Percentiles rank a stretch among this genome's conserved stretches.
These are phyloP conservation scores for Coelastrella sp. DNA, from an alignment of 139 green algal genomes.

Conservation along the genomic window DNA sequence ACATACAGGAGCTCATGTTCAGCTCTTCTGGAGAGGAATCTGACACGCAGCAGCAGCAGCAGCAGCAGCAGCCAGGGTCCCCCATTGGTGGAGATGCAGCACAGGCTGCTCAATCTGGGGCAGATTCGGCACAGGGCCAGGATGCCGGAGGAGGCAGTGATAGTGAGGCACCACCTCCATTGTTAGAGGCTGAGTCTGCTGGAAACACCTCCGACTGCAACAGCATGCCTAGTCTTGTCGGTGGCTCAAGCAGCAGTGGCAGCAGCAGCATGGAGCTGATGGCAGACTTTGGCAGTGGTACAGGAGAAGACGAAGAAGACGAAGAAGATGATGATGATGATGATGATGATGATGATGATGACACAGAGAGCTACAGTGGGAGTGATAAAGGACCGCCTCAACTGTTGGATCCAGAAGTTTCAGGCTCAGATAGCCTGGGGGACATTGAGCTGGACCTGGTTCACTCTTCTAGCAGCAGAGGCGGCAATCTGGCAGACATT, in stretches of 20 bases:
- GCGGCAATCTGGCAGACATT: too few species aligned
- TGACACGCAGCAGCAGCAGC: neutral
- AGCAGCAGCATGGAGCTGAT: neutral
- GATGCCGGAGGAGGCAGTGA: neutral
- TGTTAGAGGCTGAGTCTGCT: neutral
- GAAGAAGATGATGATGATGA: neutral
- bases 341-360: neutral
- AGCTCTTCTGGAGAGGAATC: neutral
- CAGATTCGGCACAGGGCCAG: too few species aligned
- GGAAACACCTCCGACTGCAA: neutral
- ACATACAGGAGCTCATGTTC: constrained; percentile 17
- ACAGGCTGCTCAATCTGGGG: neutral
- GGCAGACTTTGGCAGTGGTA: neutral
- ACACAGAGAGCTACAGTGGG: neutral
- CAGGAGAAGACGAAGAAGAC: too few species aligned
- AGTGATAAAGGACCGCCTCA: too few species aligned
- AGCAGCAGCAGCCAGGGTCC: neutral
- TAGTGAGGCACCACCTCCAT: neutral
- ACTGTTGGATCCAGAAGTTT: too few species aligned
- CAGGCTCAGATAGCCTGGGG: too few species aligned
- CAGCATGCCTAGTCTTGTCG: too few species aligned
- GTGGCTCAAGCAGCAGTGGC: neutral
- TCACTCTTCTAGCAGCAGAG: too few species aligned
- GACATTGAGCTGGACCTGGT: too few species aligned
- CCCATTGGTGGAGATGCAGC: neutral